Percentiles rank a stretch among this genome's conserved stretches.
phyloP scores from a whole-genome alignment of 129 eudicot genomes.

The Oenanthe sinensis region DNA sequence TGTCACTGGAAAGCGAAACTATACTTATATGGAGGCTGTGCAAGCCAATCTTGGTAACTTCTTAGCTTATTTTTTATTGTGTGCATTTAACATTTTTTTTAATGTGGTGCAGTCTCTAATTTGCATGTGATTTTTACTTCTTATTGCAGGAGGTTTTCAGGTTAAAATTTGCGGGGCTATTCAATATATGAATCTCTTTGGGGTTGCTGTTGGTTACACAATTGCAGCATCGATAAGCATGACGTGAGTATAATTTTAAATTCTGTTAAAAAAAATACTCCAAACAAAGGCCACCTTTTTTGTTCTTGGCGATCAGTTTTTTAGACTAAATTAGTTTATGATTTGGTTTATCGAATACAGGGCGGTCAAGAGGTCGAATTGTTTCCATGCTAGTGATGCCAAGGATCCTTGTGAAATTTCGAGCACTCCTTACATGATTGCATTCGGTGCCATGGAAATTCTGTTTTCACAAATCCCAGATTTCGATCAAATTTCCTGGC shows the following conservation, averaged over 20 bases:
- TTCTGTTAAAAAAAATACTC: background rate
- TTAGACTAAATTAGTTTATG: background rate
- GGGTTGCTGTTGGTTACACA: constrained; percentile 60
- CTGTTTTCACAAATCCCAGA: constrained; percentile 64
- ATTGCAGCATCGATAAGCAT: constrained; percentile 79
- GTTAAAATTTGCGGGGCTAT: constrained; percentile 36
- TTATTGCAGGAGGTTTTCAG: background rate
- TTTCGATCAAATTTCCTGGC: constrained; percentile 48
- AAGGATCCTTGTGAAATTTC: constrained; percentile 34
- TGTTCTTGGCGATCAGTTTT: background rate
- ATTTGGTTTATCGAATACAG: constrained; percentile 21
- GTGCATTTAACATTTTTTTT: background rate
- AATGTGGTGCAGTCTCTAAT: background rate
- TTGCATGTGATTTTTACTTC: background rate
- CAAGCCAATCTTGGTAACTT: constrained; percentile 45
- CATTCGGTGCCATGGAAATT: constrained; percentile 46
- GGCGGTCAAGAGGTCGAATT: constrained; percentile 54
- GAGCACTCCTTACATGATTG: constrained; percentile 42
- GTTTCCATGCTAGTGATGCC: constrained; percentile 57
- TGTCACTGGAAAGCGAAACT: constrained; percentile 49
- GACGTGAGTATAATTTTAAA: constrained; percentile 40
- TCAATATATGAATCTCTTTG: constrained; percentile 48
- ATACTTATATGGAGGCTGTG: constrained; percentile 62
- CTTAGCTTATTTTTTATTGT: too few species aligned
- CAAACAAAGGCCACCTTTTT: background rate